Base-by-base conservation (phyloP, 164 flowering plant species). In the Nymphaea colorata region DNA sequence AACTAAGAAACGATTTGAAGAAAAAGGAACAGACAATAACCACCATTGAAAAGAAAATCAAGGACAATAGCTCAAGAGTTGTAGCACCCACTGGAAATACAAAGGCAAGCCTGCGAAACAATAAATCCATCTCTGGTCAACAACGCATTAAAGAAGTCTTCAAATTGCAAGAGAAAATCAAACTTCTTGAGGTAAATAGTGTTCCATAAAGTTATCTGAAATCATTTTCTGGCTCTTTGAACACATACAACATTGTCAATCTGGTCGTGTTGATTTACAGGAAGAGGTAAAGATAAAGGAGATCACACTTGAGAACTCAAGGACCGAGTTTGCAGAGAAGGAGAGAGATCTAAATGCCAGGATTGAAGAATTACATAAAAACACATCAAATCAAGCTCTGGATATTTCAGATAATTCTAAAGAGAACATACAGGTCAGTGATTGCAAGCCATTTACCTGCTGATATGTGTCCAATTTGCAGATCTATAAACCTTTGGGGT, bases 221-320 rank as follows among this genome's bases (percentile, higher is more conserved):
- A 25, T 25, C 36, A 25, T 1, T 25, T 25, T 25, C 36, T 25
- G 36, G 36, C 36, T 25, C 36, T 25, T 25, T 25, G 36, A 25
- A 25, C 36, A 25, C 36, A 25, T 25, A 25, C 36, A 25, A 25
- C 36, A 0, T 25, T 25, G 36, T 25, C 36, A 25, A 25, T 25
- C 36, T 25, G 36, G 36, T 25, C 36, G 36, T 25, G 36, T 25
- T 25, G 36, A 25, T 36, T 74, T 44, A 43, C 84, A 88, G 90
- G 87, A 75, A 65, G 80, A 83, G 72, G 83, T 87, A 70, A 79
- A 83, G 77, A 71, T 66, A 51, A 92, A 87, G 81, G 95, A 92
- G 77, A 65, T 73, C 75, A 80, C 84, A 59, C 71, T 90, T 51
- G 89, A 87, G 66, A 75, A 70, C 42, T 84, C 88, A 18, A 67